These are phyloP conservation scores for Solidago caesia DNA, from an alignment of 129 eudicot species.

Conservation along the genomic window DNA sequence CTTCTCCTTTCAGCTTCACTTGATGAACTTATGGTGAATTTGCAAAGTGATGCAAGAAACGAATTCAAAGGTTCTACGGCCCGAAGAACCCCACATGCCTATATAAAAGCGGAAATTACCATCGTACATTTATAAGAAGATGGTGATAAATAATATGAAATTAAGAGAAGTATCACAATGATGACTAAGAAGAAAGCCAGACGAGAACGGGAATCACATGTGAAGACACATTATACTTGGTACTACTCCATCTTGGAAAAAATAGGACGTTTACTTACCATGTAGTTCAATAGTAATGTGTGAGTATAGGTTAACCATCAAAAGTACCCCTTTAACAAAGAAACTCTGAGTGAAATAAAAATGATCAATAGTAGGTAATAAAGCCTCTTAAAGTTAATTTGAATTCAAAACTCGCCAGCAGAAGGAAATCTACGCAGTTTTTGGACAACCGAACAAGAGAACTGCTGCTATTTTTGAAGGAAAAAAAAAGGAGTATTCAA, in stretches of 20 bases:
- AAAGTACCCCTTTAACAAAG: constrained; percentile 4
- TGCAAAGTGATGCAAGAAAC: constrained; percentile 96
- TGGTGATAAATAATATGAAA: constrained; percentile 11
- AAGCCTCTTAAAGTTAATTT: not conserved
- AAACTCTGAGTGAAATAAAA: constrained; percentile 5
- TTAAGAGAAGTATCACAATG: constrained; percentile 13
- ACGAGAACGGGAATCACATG: constrained; percentile 8
- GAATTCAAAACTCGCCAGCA: not conserved
- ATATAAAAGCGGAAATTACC: constrained; percentile 23
- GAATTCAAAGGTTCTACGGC: constrained; percentile 96
- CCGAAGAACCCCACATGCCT: constrained; percentile 99
- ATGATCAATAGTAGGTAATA: constrained; percentile 4
- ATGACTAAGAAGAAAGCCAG: constrained; percentile 5
- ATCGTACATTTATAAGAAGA: constrained; percentile 3
- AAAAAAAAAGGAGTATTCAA: not conserved
- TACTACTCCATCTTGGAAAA: not conserved
- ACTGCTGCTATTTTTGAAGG: not conserved
- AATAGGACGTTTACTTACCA: not conserved
- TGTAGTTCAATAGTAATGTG: not conserved
- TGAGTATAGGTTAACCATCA: constrained; percentile 2
- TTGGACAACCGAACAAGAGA: not conserved
- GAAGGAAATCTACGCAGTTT: not conserved
- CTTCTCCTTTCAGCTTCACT: constrained; percentile 74
- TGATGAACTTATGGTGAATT: constrained; percentile 85
- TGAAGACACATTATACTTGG: not conserved